phyloP scores from a whole-genome alignment of 129 eudicot genomes.

The Flaveria brownii region DNA sequence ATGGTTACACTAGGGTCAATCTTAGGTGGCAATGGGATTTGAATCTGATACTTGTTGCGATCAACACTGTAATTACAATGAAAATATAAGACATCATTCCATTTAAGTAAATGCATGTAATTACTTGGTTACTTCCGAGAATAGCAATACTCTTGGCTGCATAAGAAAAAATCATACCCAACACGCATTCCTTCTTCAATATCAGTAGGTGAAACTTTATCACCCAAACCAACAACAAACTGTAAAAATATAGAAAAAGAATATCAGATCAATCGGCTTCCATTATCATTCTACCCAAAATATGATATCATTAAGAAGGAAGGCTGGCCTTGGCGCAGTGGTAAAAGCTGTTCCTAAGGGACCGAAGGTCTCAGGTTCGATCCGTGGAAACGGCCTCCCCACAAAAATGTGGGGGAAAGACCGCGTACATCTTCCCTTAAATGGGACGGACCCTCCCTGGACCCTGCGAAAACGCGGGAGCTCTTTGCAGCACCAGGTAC shows the following conservation, averaged over 20 bases:
- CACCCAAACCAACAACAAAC: conserved; percentile 98
- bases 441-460: no score
- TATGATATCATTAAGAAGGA: no score
- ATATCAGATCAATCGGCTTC: conserved; percentile 25
- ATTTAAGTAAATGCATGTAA: not conserved
- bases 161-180: conserved; percentile 49
- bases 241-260: conserved; percentile 34
- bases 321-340: no score
- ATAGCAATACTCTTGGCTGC: not conserved
- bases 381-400: no score
- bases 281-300: not conserved
- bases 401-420: no score
- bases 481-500: no score
- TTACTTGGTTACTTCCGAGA: not conserved
- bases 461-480: no score
- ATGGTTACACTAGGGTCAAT: conserved; percentile 97
- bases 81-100: not conserved
- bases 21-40: conserved; percentile 94
- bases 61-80: conserved; percentile 63
- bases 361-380: no score
- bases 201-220: conserved; percentile 96
- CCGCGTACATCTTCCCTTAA: no score
- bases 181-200: conserved; percentile 99
- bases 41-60: conserved; percentile 85
- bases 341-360: no score